Evolutionary conservation across 2,329 filamentous ascomycete genomes (phyloP).

Genomic region (Aspergillus piperis): DNA sequence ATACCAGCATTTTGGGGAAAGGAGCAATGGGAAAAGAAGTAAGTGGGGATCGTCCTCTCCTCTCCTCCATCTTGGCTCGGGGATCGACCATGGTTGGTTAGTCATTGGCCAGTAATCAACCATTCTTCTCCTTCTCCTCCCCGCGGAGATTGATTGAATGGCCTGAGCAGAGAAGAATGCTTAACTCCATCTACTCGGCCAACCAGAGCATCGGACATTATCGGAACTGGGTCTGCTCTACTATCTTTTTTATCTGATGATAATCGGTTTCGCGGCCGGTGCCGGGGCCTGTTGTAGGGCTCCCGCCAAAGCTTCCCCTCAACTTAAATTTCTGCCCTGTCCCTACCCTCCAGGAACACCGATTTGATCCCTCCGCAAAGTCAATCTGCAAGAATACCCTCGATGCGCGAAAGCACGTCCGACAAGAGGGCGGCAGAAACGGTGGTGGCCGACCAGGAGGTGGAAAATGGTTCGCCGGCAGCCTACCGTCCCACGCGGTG

Average conservation of each 20-base stretch:
- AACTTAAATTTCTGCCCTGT: not conserved
- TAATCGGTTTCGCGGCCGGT: not conserved
- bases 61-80: too few species aligned
- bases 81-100: too few species aligned
- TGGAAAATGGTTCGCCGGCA: not conserved
- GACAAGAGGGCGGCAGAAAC: not conserved
- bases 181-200: not conserved
- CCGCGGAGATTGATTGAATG: not conserved
- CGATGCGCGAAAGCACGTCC: not conserved
- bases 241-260: not conserved
- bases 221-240: not conserved
- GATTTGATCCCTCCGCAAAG: not conserved
- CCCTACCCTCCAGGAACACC: too few species aligned
- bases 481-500: slow-evolving; percentile 25
- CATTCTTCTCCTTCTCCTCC: not conserved
- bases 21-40: too few species aligned
- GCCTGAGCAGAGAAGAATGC: too few species aligned
- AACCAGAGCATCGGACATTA: not conserved
- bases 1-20: not conserved
- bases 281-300: not conserved
- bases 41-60: too few species aligned
- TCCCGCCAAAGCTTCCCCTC: not conserved
- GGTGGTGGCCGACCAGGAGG: not conserved
- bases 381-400: not conserved
- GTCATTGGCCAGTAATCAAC: too few species aligned